These are phyloP conservation scores for Malus hybrid DNA, from an alignment of 331 rosid genomes.

Conservation along the genomic window DNA sequence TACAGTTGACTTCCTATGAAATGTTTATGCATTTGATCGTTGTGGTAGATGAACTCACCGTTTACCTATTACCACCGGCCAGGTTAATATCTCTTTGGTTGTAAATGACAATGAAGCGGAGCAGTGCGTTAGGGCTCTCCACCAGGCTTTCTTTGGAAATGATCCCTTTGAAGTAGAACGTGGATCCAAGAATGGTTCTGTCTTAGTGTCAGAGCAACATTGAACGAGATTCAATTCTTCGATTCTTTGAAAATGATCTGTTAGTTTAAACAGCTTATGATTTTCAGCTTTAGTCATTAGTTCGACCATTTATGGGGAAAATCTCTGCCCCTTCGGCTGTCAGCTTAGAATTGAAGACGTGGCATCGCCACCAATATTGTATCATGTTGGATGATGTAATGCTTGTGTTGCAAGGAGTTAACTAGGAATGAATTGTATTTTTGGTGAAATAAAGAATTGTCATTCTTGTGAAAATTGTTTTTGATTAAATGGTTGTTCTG, in stretches of 20 bases:
- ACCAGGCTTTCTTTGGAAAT: constrained; percentile 60
- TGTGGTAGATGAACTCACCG: background rate
- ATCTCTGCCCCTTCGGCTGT: background rate
- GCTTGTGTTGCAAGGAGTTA: background rate
- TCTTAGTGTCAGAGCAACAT: constrained; percentile 3
- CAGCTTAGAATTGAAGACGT: background rate
- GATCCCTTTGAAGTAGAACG: constrained; percentile 22
- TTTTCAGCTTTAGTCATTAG: background rate
- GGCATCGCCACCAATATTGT: background rate
- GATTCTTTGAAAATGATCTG: background rate
- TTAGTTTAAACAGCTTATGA: background rate
- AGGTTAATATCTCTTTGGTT: constrained; percentile 90
- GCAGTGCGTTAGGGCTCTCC: constrained; percentile 76
- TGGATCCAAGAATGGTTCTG: constrained; percentile 33
- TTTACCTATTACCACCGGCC: constrained; percentile 7
- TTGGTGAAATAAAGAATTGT: background rate
- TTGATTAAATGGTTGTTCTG: no score
- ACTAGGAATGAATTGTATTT: background rate
- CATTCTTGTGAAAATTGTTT: no score
- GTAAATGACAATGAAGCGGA: constrained; percentile 84
- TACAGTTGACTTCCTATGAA: background rate
- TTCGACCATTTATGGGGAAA: background rate
- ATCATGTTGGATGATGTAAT: background rate
- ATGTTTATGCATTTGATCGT: background rate
- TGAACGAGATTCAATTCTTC: background rate